Evolutionary conservation across 2,329 filamentous ascomycete genomes (phyloP), one percentile per base, ranked within the genome.

Genomic region (Neoascochyta sp.): DNA sequence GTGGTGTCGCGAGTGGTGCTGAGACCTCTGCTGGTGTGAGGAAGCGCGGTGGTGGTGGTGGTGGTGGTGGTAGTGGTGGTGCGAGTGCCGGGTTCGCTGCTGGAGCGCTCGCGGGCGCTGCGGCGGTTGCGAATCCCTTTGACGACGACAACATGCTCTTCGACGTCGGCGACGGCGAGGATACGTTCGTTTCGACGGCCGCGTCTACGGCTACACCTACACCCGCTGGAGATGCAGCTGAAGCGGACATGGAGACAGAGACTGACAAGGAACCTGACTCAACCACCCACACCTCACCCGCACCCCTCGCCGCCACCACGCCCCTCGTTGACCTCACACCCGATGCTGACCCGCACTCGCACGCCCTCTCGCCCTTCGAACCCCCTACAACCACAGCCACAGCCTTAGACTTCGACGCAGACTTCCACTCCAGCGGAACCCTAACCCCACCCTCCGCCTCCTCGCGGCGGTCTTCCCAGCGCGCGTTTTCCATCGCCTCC

Each of bases 101-200:
- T 26, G 69, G 68, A 10, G 54, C 67, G 15, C 43, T 43, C 22
- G 49, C 50, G 4, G n/a, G n/a, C n/a, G 61, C 62, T 15, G 45
- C 41, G 14, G 41, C 47, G 13, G 36, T 50, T 28, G 60, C 62
- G 1, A 67, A 71, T 29, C 68, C 69, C 4, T 73, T 73, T 41
- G 53, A 59, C 9, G 68, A 72, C 35, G 55, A 60, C 22, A 36
- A 55, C 15, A 53, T 69, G 1, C 60, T 69, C 8, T 65, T 70
- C 18, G 68, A 70, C 44, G 57, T 63, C 20, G 52, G 61, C 28
- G 43, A 50, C 29, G 45, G 53, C 31, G 41, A 56, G 7, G 49
- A 61, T n/a, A n/a, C n/a, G n/a, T n/a, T n/a, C n/a, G n/a, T n/a
- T n/a, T n/a, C n/a, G n/a, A n/a, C n/a, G n/a, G n/a, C n/a, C n/a